A percentile compares a stretch with the other conserved stretches of the same genome.
phyloP scores from a whole-genome alignment of 192 early-diverging fungal genomes.

The Bifiguratus adelaidae region DNA sequence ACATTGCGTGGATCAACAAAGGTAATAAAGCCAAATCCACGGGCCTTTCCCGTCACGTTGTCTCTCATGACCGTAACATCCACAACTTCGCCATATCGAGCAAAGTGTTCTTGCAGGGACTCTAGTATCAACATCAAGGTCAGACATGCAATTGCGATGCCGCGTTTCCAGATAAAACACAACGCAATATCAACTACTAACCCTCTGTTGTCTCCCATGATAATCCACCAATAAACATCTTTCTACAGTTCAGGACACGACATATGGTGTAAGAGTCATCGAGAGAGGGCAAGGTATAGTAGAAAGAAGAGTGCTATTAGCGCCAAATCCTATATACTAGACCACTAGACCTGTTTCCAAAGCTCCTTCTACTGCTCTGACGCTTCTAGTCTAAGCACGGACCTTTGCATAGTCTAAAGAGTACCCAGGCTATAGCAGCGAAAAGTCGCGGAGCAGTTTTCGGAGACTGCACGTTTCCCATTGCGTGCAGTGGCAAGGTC shows the following conservation, averaged over 20 bases:
- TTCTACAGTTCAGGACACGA: constrained; percentile 47
- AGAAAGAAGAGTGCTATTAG: no score
- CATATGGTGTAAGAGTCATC: no score
- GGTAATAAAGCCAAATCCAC: constrained; percentile 73
- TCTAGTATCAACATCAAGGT: constrained; percentile 26
- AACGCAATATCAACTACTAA: constrained; percentile 29
- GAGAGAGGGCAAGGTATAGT: no score
- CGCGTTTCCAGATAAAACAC: background rate
- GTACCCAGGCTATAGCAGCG: no score
- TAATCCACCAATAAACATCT: constrained; percentile 73
- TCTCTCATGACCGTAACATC: constrained; percentile 75
- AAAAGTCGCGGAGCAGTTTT: no score
- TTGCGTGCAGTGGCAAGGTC: no score
- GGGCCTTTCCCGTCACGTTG: constrained; percentile 47
- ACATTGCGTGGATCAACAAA: constrained; percentile 50
- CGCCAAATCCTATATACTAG: no score
- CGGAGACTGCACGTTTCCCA: no score
- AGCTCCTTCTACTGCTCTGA: no score
- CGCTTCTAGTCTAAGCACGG: no score
- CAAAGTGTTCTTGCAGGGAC: constrained; percentile 56
- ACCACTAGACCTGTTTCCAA: no score
- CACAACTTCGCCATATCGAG: constrained; percentile 57
- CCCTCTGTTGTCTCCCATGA: constrained; percentile 81
- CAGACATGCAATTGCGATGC: background rate
- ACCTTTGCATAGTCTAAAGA: no score